Percentiles rank a stretch among this genome's conserved stretches.
phyloP scores from a whole-genome alignment of 257 asterid genomes.

The Ilex aquifolium region DNA sequence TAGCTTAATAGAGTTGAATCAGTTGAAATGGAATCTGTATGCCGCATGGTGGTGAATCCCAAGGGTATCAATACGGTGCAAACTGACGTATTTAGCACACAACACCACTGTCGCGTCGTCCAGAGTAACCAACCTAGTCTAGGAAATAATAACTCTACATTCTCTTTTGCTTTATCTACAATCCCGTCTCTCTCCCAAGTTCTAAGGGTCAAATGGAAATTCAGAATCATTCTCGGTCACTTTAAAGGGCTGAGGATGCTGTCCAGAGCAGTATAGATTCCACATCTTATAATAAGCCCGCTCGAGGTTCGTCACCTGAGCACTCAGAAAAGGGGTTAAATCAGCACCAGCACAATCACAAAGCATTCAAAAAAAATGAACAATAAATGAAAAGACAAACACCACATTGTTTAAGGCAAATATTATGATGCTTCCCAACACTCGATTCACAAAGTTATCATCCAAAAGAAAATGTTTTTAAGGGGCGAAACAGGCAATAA shows the following conservation, averaged over 20 bases:
- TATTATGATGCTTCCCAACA: background rate
- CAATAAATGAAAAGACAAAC: background rate
- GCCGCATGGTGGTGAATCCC: too few relatives aligned
- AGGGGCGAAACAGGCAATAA: background rate
- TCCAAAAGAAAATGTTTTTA: too few relatives aligned
- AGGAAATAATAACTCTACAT: background rate
- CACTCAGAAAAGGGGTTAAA: background rate
- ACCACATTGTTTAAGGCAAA: background rate
- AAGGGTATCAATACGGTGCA: background rate
- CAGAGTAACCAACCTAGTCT: conserved; percentile 11
- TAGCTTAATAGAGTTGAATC: too few relatives aligned
- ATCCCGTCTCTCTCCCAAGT: conserved; percentile 16
- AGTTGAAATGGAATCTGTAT: too few relatives aligned
- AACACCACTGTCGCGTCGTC: conserved; percentile 2
- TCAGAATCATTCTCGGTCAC: conserved; percentile 66
- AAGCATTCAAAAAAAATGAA: background rate
- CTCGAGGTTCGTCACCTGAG: conserved; percentile 87
- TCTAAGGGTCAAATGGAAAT: conserved; percentile 57
- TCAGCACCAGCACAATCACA: background rate
- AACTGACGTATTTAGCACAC: conserved; percentile 2
- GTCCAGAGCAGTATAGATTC: conserved; percentile 82
- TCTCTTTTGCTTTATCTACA: conserved; percentile 38
- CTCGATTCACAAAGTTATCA: background rate
- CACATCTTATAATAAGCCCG: conserved; percentile 93
- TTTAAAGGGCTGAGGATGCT: conserved; percentile 82